Percentiles rank a stretch among this genome's conserved stretches.
phyloP scores from a whole-genome alignment of 2,329 filamentous ascomycete genomes.

The Nemania bipapillata region DNA sequence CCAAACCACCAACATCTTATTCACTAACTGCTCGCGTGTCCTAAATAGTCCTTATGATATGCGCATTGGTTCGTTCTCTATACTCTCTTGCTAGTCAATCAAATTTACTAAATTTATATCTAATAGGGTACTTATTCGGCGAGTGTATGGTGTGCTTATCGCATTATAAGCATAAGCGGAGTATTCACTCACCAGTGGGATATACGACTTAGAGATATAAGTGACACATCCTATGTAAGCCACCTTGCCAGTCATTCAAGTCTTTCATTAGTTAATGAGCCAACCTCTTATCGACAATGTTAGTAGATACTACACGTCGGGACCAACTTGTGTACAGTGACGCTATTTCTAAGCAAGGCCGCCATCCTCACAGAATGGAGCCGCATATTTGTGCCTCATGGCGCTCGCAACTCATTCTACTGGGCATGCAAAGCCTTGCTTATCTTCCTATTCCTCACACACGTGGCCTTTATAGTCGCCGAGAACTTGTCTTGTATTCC shows the following conservation, averaged over 20 bases:
- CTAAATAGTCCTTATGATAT: not conserved
- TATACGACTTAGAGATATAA: not conserved
- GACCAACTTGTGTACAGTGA: not conserved
- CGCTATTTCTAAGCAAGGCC: not conserved
- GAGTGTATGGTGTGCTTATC: not conserved
- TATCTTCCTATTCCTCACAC: not conserved
- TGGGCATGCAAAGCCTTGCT: not conserved
- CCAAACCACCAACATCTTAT: not conserved
- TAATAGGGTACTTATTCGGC: not conserved
- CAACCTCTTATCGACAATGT: not conserved
- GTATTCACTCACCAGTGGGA: not conserved
- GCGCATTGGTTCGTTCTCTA: not conserved
- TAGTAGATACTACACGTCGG: not conserved
- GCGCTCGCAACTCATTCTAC: not conserved
- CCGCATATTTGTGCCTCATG: not conserved
- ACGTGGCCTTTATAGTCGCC: not conserved
- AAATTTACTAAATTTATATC: not conserved
- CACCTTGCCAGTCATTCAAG: not conserved
- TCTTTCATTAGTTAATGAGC: not conserved
- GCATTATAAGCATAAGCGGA: not conserved
- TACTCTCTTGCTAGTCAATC: not conserved
- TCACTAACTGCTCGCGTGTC: not conserved
- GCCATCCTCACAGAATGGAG: not conserved
- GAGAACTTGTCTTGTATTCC: not conserved
- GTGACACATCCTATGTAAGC: not conserved